phyloP scores from a whole-genome alignment of 2,329 filamentous ascomycete species.

The Trichoderma atrobrunneum region DNA sequence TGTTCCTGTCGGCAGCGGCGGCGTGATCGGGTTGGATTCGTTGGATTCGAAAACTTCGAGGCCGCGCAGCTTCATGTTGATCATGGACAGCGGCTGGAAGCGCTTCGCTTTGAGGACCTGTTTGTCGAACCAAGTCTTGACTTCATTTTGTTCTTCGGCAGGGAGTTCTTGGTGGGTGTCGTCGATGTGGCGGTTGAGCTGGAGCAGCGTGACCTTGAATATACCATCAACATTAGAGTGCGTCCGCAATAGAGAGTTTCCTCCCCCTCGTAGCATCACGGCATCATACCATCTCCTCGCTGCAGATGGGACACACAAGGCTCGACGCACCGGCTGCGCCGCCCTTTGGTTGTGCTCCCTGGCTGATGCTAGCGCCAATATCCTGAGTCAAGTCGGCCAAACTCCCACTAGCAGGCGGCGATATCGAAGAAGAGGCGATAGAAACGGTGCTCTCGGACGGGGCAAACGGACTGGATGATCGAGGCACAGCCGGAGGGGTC shows the following conservation, averaged over 20 bases:
- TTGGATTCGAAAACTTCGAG: conserved; percentile 94
- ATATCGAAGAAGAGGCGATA: conserved; percentile 67
- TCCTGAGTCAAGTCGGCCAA: conserved; percentile 72
- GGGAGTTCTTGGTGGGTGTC: conserved; percentile 88
- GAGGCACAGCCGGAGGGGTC: conserved; percentile 44
- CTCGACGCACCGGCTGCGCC: conserved; percentile 50
- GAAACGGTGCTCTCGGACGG: conserved; percentile 72
- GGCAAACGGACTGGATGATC: conserved; percentile 49
- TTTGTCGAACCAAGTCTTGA: conserved; percentile 95
- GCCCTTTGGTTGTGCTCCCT: conserved; percentile 55
- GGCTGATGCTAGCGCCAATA: conserved; percentile 74
- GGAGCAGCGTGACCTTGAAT: conserved; percentile 76
- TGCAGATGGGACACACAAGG: conserved; percentile 95
- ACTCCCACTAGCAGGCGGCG: conserved; percentile 58
- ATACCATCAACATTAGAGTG: neutral
- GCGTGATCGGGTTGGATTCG: conserved; percentile 52
- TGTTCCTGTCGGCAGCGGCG: conserved; percentile 26
- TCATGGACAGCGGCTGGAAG: conserved; percentile 84
- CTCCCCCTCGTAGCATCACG: neutral
- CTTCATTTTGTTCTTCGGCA: conserved; percentile 84
- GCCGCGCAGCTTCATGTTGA: conserved; percentile 91
- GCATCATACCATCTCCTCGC: conserved; percentile 83
- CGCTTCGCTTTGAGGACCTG: conserved; percentile 91
- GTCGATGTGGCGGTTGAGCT: conserved; percentile 83
- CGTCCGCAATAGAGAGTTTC: neutral